phyloP scores from a whole-genome alignment of 2,329 filamentous ascomycete genomes.

The Alternaria conjuncta region DNA sequence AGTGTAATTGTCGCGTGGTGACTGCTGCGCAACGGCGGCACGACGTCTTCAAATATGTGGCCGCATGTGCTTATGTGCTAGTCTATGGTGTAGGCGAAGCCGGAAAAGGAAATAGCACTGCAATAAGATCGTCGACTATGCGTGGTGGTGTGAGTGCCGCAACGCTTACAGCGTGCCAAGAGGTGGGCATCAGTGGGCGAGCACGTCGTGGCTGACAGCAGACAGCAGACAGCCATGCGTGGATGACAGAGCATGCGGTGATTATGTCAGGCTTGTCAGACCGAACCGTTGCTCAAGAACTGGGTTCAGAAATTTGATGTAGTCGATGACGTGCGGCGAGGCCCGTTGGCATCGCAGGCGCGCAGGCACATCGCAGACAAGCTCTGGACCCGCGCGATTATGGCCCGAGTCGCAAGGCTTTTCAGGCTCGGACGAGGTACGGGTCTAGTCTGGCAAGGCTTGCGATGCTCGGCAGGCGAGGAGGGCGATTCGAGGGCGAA shows the following conservation, averaged over 20 bases:
- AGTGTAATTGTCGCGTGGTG: neutral
- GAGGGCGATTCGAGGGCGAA: neutral
- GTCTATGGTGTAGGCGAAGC: neutral
- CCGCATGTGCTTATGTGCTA: neutral
- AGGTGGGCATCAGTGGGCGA: neutral
- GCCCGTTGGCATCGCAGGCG: conserved; percentile 6
- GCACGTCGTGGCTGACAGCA: neutral
- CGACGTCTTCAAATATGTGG: neutral
- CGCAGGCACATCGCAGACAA: conserved; percentile 6
- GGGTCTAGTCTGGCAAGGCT: conserved; percentile 15
- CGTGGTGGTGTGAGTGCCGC: neutral
- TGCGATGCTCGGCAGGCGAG: conserved; percentile 1
- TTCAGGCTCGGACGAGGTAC: conserved; percentile 14
- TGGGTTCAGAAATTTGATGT: neutral
- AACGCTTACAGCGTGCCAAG: neutral
- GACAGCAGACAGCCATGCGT: neutral
- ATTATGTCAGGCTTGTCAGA: conserved; percentile 3
- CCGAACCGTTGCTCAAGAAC: neutral
- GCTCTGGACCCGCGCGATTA: neutral
- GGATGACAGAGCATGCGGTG: neutral
- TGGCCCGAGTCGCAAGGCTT: conserved; percentile 2
- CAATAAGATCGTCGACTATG: conserved; percentile 2
- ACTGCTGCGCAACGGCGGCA: neutral
- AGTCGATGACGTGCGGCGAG: conserved; percentile 12
- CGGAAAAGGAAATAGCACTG: neutral